A percentile compares a stretch with the other conserved stretches of the same genome.
Conservation (phyloP, 768 basidiomycete genomes). For the Lactifluus subvellereus region DNA sequence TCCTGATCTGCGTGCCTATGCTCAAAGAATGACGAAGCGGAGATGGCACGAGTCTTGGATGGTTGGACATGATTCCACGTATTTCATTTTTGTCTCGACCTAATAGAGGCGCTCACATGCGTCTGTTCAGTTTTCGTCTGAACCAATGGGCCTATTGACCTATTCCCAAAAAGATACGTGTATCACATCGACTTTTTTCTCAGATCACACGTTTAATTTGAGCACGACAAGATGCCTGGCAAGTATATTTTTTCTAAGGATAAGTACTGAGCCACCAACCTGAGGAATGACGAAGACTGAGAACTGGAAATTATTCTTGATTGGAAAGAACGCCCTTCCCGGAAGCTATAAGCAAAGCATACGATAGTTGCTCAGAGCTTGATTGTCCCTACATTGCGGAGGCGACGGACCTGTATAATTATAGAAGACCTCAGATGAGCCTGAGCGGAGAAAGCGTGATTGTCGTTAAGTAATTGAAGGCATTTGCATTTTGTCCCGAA, state of each 20-base stretch:
- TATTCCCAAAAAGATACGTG: neutral
- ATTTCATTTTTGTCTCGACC: neutral
- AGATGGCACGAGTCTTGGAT: constrained; percentile 51
- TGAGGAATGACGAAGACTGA: constrained; percentile 37
- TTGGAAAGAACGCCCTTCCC: constrained; percentile 55
- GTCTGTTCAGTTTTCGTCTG: constrained; percentile 64
- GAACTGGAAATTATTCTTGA: constrained; percentile 89
- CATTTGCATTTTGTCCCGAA: constrained; percentile 9
- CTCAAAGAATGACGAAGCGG: constrained; percentile 61
- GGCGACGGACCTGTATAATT: constrained; percentile 60
- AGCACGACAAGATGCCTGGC: constrained; percentile 85
- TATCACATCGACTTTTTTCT: neutral
- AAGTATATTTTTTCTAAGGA: constrained; percentile 14
- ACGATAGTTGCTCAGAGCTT: constrained; percentile 76
- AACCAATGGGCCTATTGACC: constrained; percentile 40
- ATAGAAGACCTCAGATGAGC: constrained; percentile 70
- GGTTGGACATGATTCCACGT: constrained; percentile 86
- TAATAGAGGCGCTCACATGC: neutral
- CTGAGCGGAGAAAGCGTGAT: constrained; percentile 81
- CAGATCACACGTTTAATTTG: constrained; percentile 81
- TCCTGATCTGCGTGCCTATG: constrained; percentile 75
- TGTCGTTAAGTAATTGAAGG: constrained; percentile 46
- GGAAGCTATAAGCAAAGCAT: constrained; percentile 50
- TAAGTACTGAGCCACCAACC: neutral
- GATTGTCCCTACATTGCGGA: constrained; percentile 83